Evolutionary conservation across 2,329 filamentous ascomycete species (phyloP).

Genomic region (Aureobasidium subglaciale): DNA sequence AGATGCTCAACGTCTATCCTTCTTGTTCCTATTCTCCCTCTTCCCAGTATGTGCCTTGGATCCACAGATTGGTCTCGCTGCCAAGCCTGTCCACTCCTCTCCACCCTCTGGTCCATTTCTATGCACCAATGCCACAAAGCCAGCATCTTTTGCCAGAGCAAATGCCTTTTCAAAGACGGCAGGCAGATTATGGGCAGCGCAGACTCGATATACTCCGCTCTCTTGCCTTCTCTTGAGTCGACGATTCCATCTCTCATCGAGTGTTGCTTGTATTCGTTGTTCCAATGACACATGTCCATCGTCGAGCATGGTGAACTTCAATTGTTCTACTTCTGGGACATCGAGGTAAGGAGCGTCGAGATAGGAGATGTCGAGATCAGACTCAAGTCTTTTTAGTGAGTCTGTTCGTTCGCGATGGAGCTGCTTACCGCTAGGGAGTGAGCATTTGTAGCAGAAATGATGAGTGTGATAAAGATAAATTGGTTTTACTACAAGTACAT

Average conservation of each 20-base stretch:
- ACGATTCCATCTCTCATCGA: conserved; percentile 21
- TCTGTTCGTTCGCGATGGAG: too few relatives aligned
- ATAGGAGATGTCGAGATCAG: conserved; percentile 15
- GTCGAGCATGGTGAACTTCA: not conserved
- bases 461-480: too few relatives aligned
- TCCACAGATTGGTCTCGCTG: not conserved
- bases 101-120: not conserved
- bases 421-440: too few relatives aligned
- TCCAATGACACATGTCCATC: conserved; percentile 19
- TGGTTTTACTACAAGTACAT: too few relatives aligned
- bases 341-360: conserved; percentile 21
- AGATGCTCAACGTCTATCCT: too few relatives aligned
- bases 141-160: conserved; percentile 22
- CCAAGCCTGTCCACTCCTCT: conserved; percentile 2
- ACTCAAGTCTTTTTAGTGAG: conserved; percentile 12
- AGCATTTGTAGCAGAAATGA: too few relatives aligned
- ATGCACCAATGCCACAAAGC: not conserved
- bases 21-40: too few relatives aligned
- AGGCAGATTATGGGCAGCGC: conserved; percentile 31
- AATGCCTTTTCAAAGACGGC: conserved; percentile 26
- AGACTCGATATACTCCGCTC: conserved; percentile 28
- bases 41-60: conserved; percentile 3
- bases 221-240: conserved; percentile 27
- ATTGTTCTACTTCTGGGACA: conserved; percentile 1
- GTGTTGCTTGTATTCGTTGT: not conserved